Evolutionary conservation across 441 rosid genomes (phyloP).

Genomic region (Dalechampia spathulata): DNA sequence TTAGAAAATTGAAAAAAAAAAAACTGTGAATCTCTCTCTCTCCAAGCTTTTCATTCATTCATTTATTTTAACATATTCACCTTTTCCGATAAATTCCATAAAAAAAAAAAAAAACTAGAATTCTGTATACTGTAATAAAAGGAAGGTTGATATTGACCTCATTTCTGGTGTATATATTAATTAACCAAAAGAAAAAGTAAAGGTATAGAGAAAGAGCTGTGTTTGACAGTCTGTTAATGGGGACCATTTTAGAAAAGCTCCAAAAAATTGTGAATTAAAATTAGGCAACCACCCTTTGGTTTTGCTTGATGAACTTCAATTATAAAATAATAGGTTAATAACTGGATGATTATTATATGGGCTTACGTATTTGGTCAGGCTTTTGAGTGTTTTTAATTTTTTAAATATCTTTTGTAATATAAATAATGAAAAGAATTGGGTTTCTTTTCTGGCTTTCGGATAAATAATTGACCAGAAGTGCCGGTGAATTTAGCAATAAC

Average conservation of each 20-base stretch:
- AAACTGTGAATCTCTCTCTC: conserved; percentile 22
- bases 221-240: conserved; percentile 48
- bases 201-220: conserved; percentile 5
- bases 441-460: conserved; percentile 16
- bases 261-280: conserved; percentile 23
- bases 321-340: too few species aligned
- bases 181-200: conserved; percentile 30
- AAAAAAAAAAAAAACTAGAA: neutral
- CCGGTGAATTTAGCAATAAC: conserved; percentile 32
- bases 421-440: conserved; percentile 8
- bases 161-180: too few species aligned
- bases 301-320: conserved; percentile 28
- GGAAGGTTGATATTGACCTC: too few species aligned
- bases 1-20: too few species aligned
- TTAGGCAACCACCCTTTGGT: conserved; percentile 2
- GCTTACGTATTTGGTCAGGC: conserved; percentile 13
- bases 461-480: conserved; percentile 24
- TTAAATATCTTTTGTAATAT: conserved; percentile 17
- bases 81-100: neutral
- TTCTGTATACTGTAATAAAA: conserved; percentile 3
- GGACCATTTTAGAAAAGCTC: conserved; percentile 46
- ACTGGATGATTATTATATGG: conserved; percentile 2
- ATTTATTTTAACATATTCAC: conserved; percentile 2
- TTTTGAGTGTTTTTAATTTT: conserved; percentile 17
- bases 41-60: conserved; percentile 22